Evolutionary conservation across 208 protist species (phyloP), one percentile per base, ranked within the genome.

Genomic region (Wallacemonas rigidus): DNA sequence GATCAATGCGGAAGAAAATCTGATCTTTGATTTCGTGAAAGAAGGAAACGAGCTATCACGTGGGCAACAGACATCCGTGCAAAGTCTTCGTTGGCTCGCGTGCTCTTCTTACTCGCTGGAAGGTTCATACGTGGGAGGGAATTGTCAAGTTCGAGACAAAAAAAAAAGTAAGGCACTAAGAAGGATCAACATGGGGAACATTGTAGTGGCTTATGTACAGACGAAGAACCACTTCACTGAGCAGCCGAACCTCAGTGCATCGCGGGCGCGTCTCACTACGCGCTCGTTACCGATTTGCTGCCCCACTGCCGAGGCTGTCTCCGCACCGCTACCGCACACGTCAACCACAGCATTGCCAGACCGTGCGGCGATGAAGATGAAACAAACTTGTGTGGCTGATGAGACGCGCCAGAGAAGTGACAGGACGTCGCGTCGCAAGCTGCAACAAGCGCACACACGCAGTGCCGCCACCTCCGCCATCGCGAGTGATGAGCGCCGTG

Each of bases 191-290:
- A 56, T 53, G 48, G 47, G 69, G 0, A 73, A 64, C 53, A 14
- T 53, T 39, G 14, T 73, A 7, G 47, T 56, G 26, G 45, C n/a
- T 11, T 73, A 64, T 36, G 56, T 65, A 6, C 45, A 56, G 17
- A 17, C 12, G 15, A 73, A 73, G 56, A 67, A 45, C 47, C 15
- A 73, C 43, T 73, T 64, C 47, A 54, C 54, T 36, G 40, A 50
- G 47, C 17, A 45, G 35, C 69, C 69, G 43, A 73, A 55, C 40
- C 39, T 65, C 41, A 14, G 43, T 40, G 57, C 69, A 9, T 17
- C 12, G 60, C 60, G 26, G 2, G 60, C 60, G 6, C 60, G 60
- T 48, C 12, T 7, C 3, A 35, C 60, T 12, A 45, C 41, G 26
- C 60, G 60, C 60, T 44, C 60, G 8, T 4, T 65, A 4, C 60